Base-by-base conservation (phyloP, 2,329 filamentous ascomycete genomes). In the Mollisiaceae sp. region DNA sequence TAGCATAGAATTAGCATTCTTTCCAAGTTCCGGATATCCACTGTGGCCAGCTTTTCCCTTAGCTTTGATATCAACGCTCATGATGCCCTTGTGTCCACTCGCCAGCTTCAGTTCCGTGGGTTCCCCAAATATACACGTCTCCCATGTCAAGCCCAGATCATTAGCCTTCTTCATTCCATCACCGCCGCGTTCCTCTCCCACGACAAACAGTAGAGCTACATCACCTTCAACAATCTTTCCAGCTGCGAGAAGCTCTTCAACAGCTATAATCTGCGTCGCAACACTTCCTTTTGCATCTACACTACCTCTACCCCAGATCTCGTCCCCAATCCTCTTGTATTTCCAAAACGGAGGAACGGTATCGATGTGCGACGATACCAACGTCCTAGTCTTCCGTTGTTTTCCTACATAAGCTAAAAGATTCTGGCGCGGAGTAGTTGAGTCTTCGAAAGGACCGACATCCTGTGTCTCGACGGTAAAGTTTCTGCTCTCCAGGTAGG, bases 21-120 rank as follows among this genome's bases (percentile, higher is more conserved):
- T 87, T 4, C 94, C 94, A 8, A 97, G 83, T 89, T 91, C 94
- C 0, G 95, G 94, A 76, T 99, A 98, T 2, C 94, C 94, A 9
- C 90, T 94, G 79, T 99, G 95, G 1, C 91, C 93, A 0, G 90
- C 92, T 67, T 89, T 89, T 36, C 94, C 94, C 38, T 83, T 85
- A 0, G 91, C 91, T 15, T 81, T 81, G 65, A 98, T 74, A 1
- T 83, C 80, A 74, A 93, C 90, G 54, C 85, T 84, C 4, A 93
- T 77, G 64, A 89, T 91, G 47, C 95, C 94, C 81, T 99, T 98
- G 83, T 98, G 94, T 2, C 94, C 95, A 63, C 91, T 89, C 0
- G 93, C 93, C 22, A 98, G 89, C 77, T 91, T 92, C 71, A 89
- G 86, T 74, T 97, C 93, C 0, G 95, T 99, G 0, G 94, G 94